These are phyloP conservation scores for Paramecium caudatum DNA, from an alignment of 73 alveolate species.

Conservation along the genomic window DNA sequence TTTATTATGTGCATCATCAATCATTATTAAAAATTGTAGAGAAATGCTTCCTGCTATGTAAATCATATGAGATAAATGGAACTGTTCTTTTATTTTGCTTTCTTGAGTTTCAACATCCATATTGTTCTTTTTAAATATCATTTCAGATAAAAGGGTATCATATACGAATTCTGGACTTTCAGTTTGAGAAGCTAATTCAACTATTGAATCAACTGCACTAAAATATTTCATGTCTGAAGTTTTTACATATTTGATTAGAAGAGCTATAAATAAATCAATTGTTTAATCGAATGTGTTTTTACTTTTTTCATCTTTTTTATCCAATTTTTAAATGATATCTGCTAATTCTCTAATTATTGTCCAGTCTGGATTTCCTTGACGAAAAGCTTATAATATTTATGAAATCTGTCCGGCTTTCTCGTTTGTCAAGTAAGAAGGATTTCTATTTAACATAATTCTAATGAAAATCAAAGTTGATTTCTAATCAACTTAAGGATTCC, in stretches of 20 bases:
- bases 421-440: not conserved
- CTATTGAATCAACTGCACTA: constrained; percentile 25
- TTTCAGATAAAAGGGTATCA: constrained; percentile 4
- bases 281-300: not conserved
- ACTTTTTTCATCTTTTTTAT: not conserved
- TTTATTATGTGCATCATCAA: constrained; percentile 58
- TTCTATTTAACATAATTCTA: constrained; percentile 9
- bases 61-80: constrained; percentile 25
- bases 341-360: constrained; percentile 18
- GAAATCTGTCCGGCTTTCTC: not conserved
- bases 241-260: not conserved
- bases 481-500: not conserved
- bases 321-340: not conserved
- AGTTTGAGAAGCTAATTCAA: constrained; percentile 13
- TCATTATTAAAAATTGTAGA: constrained; percentile 43
- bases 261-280: not conserved
- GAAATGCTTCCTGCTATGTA: constrained; percentile 62
- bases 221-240: constrained; percentile 21
- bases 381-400: not conserved
- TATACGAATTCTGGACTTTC: constrained; percentile 27
- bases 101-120: constrained; percentile 15
- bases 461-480: constrained; percentile 18
- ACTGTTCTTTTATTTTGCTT: not conserved
- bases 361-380: constrained; percentile 29
- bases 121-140: not conserved